A percentile compares a stretch with the other conserved stretches of the same genome.
These are phyloP conservation scores for Paspalum notatum DNA, from an alignment of 176 grass and related monocot species.

Conservation along the genomic window DNA sequence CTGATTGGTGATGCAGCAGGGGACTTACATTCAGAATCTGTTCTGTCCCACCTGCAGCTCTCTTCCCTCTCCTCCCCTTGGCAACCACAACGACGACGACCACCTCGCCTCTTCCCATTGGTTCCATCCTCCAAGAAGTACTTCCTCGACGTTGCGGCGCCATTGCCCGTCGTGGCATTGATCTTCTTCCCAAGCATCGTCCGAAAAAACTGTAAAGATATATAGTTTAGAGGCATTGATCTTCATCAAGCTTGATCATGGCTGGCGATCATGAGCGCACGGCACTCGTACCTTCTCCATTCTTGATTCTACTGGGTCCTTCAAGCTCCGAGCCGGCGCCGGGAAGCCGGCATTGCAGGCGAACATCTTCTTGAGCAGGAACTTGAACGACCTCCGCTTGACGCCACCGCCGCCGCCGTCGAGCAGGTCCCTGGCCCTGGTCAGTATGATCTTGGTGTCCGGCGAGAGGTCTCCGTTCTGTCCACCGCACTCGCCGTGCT, in stretches of 20 bases:
- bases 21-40: conserved; percentile 93
- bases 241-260: too few relatives aligned
- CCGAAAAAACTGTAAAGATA: conserved; percentile 49
- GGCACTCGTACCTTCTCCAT: conserved; percentile 70
- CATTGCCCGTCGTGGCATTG: conserved; percentile 28
- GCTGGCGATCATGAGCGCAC: too few relatives aligned
- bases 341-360: conserved; percentile 63
- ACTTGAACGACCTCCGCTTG: conserved; percentile 68
- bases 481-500: not conserved
- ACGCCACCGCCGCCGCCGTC: conserved; percentile 34
- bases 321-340: conserved; percentile 50
- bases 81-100: not conserved
- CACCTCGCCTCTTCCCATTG: conserved; percentile 16
- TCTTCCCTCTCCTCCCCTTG: conserved; percentile 45
- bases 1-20: not conserved
- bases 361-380: conserved; percentile 81
- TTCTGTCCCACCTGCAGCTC: conserved; percentile 75
- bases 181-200: conserved; percentile 72
- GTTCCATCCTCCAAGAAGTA: conserved; percentile 57
- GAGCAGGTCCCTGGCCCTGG: conserved; percentile 74
- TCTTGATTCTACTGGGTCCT: conserved; percentile 71
- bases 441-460: conserved; percentile 81
- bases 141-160: conserved; percentile 19
- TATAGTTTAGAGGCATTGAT: too few relatives aligned
- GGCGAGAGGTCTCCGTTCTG: conserved; percentile 66